Base-by-base conservation (phyloP, 2,329 filamentous ascomycete species). In the Phialophora verrucosa region DNA sequence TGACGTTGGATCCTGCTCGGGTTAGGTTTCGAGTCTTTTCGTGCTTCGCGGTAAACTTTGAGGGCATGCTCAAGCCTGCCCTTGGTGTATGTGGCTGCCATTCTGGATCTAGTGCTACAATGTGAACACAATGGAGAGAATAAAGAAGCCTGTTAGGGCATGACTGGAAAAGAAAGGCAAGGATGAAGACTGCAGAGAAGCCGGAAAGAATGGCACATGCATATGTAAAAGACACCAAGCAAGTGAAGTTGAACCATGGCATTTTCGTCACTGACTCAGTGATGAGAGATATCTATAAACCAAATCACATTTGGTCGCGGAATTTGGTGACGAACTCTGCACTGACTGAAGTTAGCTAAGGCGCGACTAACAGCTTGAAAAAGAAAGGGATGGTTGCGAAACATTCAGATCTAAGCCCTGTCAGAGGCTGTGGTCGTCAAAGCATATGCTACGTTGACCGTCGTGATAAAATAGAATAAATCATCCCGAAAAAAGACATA, bases 341-440 rank as follows among this genome's bases (percentile, higher is more conserved):
- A 23, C 20, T 25, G 53, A 27, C 25, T 44, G 31, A 47, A 51
- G 59, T 68, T 50, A 68, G 66, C 57, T 35, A 42, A 14, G n/a
- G 27, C n/a, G 25, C 20, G 12, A n/a, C 23, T 11, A 44, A 42
- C 17, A 50, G 31, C 8, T 47, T 31, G 11, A 23, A 38, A 49
- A 25, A 64, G 8, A 58, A 64, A 17, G 14, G n/a, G 31, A n/a
- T 35, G 44, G 23, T 63, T 20, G 50, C 56, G 20, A 20, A 62
- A 11, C 59, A 73, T 66, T 80, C 78, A 81, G 79, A 78, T 76
- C 70, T 73, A 74, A 73, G 88, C 89, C 89, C 83, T 88, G 89
- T 91, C 89, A 91, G 82, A 88, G 89, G 89, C 88, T 73, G 81
- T 82, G 88, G 83, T 92, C 90, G 91, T 91, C 90, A 92, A 90